Percentiles rank a stretch among this genome's conserved stretches.
Conservation (phyloP, 495 filamentous ascomycete genomes). For the Lasiosphaeria hispida region DNA sequence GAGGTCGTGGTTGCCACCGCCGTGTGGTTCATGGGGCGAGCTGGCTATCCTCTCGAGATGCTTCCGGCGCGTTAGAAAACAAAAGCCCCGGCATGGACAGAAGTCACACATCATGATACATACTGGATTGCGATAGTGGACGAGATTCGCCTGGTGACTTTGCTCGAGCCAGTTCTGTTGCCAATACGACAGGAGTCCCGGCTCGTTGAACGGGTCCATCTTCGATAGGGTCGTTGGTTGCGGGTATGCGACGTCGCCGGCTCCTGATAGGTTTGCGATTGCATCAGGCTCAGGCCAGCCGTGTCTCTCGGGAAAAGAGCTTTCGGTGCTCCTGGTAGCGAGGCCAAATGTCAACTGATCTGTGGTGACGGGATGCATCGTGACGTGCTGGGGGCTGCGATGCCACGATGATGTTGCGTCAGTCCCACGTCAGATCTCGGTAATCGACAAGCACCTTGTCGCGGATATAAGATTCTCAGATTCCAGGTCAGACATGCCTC, state of each 20-base stretch:
- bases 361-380: slow-evolving; percentile 19
- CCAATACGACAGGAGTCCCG: slow-evolving; percentile 6
- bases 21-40: no score
- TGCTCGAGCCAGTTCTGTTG: slow-evolving; percentile 16
- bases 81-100: no score
- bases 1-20: neutral
- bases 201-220: neutral
- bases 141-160: neutral
- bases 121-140: neutral
- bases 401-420: no score
- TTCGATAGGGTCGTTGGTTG: slow-evolving; percentile 10
- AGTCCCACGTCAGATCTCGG: no score
- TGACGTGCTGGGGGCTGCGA: neutral
- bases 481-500: neutral
- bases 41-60: no score
- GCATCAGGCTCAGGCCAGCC: slow-evolving; percentile 18
- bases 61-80: no score
- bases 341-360: slow-evolving; percentile 13
- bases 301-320: slow-evolving; percentile 28
- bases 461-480: neutral
- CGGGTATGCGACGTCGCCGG: slow-evolving; percentile 4
- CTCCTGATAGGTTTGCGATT: neutral
- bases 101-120: neutral
- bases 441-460: neutral
- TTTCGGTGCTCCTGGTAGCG: slow-evolving; percentile 13